Percentiles rank a stretch among this genome's conserved stretches.
phyloP scores from a whole-genome alignment of 805 yeast genomes.

The Candida peoriensis region DNA sequence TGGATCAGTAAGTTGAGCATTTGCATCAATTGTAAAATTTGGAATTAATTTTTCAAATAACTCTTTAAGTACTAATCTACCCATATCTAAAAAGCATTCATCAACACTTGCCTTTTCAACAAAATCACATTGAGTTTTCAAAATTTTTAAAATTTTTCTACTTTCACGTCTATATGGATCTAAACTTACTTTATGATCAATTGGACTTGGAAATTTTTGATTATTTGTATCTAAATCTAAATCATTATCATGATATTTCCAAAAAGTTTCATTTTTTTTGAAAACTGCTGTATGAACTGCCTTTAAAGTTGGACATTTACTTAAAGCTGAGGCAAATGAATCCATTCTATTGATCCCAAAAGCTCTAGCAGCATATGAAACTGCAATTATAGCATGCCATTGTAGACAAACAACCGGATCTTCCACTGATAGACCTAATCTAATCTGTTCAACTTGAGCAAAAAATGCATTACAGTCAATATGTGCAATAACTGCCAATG shows the following conservation, averaged over 20 bases:
- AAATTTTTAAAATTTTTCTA: conserved; percentile 65
- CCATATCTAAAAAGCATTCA: conserved; percentile 85
- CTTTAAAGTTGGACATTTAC: conserved; percentile 71
- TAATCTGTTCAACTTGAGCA: conserved; percentile 86
- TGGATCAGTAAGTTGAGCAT: conserved; percentile 15
- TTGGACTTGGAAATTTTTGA: conserved; percentile 44
- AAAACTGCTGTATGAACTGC: conserved; percentile 93
- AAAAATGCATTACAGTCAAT: conserved; percentile 93
- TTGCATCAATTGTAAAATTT: conserved; percentile 22
- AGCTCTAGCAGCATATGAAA: conserved; percentile 82
- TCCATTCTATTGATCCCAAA: conserved; percentile 82
- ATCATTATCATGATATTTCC: conserved; percentile 63
- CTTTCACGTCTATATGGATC: conserved; percentile 91
- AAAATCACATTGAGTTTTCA: conserved; percentile 54
- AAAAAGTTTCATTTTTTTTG: conserved; percentile 75
- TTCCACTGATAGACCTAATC: conserved; percentile 56
- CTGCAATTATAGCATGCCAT: conserved; percentile 88
- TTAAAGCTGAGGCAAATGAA: conserved; percentile 55
- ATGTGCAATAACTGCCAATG: conserved; percentile 76
- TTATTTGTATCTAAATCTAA: conserved; percentile 33
- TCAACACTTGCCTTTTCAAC: conserved; percentile 96
- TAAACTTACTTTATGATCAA: conserved; percentile 73
- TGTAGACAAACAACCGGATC: conserved; percentile 94
- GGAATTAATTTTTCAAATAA: conserved; percentile 45
- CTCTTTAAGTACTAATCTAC: conserved; percentile 48